Conservation (phyloP, 768 basidiomycete species). For the Collybiopsis confluens region DNA sequence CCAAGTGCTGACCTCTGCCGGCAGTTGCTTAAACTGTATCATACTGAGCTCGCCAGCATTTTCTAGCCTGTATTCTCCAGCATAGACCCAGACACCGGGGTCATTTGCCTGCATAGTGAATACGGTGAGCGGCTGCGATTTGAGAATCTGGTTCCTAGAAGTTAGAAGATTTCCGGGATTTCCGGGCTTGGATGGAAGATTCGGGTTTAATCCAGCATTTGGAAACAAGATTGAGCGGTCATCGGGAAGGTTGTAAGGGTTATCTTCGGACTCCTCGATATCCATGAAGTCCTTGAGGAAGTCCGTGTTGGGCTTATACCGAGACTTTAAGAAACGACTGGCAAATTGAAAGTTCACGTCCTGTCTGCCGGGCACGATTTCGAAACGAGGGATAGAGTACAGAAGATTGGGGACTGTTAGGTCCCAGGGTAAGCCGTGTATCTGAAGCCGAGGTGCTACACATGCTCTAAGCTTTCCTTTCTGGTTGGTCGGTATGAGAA, state of each 20-base stretch:
- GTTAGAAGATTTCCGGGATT: constrained; percentile 2
- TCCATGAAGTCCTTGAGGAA: not conserved
- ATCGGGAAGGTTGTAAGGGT: not conserved
- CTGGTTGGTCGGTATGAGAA: too few relatives aligned
- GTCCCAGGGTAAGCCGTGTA: not conserved
- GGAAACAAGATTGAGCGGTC: not conserved
- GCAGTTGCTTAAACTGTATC: not conserved
- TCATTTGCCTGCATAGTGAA: not conserved
- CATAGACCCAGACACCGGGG: constrained; percentile 1
- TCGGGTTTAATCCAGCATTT: not conserved
- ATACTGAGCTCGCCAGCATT: not conserved
- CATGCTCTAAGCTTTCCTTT: too few relatives aligned
- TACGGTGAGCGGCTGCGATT: not conserved
- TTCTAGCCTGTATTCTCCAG: not conserved
- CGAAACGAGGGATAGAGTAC: not conserved
- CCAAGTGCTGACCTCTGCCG: not conserved
- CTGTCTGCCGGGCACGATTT: not conserved
- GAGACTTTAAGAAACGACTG: not conserved
- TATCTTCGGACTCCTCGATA: not conserved
- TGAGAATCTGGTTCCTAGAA: not conserved
- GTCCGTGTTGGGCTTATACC: not conserved
- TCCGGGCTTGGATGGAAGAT: constrained; percentile 1
- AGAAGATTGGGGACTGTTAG: not conserved
- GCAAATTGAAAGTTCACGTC: not conserved
- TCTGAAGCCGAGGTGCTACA: too few relatives aligned